Percentiles rank a stretch among this genome's conserved stretches.
Conservation (phyloP, 1,139 yeast genomes). For the Saccharomycopsis crataegensis region DNA sequence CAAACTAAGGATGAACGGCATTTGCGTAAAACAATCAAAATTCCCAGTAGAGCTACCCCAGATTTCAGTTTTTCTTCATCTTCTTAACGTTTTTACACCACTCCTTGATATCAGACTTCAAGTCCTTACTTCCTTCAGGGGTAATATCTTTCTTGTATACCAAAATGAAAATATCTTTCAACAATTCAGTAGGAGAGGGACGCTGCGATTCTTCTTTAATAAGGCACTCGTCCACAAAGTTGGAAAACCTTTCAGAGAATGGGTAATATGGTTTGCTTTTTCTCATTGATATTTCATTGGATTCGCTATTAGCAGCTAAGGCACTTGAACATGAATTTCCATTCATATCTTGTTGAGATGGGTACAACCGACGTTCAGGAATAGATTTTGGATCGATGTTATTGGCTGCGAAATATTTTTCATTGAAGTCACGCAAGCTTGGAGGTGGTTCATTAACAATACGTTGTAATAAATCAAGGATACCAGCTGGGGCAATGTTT, state of each 20-base stretch:
- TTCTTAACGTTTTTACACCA: constrained; percentile 20
- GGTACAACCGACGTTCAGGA: constrained; percentile 7
- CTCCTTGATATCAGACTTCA: constrained; percentile 19
- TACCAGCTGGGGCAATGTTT: constrained; percentile 71
- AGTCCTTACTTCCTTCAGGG: constrained; percentile 11
- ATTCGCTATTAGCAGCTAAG: background rate
- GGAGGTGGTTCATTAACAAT: constrained; percentile 95
- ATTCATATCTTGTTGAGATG: constrained; percentile 9
- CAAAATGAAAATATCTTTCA: constrained; percentile 29
- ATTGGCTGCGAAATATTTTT: constrained; percentile 22
- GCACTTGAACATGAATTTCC: background rate
- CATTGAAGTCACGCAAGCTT: constrained; percentile 32
- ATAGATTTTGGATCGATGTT: constrained; percentile 6
- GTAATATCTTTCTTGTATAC: constrained; percentile 22
- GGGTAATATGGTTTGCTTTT: constrained; percentile 16
- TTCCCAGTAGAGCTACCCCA: too few species aligned
- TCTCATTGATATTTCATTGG: background rate
- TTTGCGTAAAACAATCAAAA: too few species aligned
- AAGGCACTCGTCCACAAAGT: constrained; percentile 64
- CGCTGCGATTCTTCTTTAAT: constrained; percentile 56
- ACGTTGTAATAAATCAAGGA: constrained; percentile 79
- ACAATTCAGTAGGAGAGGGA: constrained; percentile 54
- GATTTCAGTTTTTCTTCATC: constrained; percentile 9
- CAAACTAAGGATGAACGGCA: too few species aligned
- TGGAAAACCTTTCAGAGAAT: constrained; percentile 42